Base-by-base conservation (phyloP, 257 asterid species). In the Ajuga chamaepitys region DNA sequence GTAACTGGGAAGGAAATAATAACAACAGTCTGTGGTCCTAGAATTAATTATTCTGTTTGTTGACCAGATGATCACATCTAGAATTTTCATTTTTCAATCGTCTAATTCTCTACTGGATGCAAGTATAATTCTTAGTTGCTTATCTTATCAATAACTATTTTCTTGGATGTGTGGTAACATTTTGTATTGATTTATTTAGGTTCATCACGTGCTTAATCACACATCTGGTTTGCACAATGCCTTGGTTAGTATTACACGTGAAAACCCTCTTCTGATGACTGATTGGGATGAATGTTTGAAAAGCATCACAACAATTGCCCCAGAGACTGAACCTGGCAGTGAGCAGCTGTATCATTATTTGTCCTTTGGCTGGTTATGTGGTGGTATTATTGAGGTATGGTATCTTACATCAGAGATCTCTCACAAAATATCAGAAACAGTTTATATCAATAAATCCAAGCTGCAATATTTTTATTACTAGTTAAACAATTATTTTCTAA, bases 381-480 rank as follows among this genome's bases (percentile, higher is more conserved):
- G 98, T 22, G 98, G 98, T 48, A 89, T 93, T 78, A 87, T 93
- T 44, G 98, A 93, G 98, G 98, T 89, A 89, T 44, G 98, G 98
- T 89, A 89, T 44, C 20, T 35, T 38, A 50, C 25, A 67, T 65
- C 65, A 24, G 61, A 28, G 40, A 67, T 64, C 69, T 52, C 64
- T 45, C 64, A 46, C 57, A 13, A 41, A 26, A 55, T 35, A 46
- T 38, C 16, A 47, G 9, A 52, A 74, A 17, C 58, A 21, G 57
- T 28, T 54, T 62, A 28, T 41, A 12, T 45, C 58, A 53, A 42
- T 56, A 71, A 44, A 46, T 72, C 14, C 56, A 11, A 38, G 22
- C 28, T 44, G 42, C n/a, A 16, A 5, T 35, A 13, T 48, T 18
- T 16, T 52, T 18, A 34, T 69, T 18, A 16, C 26, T 61, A 24